Evolutionary conservation across 78 protist species (phyloP).

Genomic region (Bodo saltans): DNA sequence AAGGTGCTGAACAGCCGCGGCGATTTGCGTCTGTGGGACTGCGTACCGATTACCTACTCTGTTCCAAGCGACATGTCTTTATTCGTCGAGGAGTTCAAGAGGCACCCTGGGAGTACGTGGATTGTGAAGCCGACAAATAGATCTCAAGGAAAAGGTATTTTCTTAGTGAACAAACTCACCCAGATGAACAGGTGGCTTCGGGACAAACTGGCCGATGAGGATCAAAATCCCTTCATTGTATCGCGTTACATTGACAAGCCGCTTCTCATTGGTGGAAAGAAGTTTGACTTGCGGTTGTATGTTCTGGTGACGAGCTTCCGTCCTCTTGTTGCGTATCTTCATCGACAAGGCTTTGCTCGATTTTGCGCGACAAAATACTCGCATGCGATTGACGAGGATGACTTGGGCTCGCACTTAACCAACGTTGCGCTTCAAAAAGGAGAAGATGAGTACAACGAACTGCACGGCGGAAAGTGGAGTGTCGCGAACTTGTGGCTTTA

Average conservation of each 20-base stretch:
- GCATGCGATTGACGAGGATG: conserved; percentile 31
- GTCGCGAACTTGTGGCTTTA: conserved; percentile 37
- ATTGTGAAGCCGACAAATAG: conserved; percentile 74
- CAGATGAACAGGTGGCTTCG: conserved; percentile 43
- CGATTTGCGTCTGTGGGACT: not conserved
- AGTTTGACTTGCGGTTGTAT: conserved; percentile 62
- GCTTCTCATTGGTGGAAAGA: conserved; percentile 49
- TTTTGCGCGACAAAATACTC: conserved; percentile 47
- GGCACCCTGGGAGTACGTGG: conserved; percentile 46
- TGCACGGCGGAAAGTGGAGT: conserved; percentile 60
- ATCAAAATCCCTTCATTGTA: conserved; percentile 26
- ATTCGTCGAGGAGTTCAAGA: conserved; percentile 64
- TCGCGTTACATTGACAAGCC: conserved; percentile 52
- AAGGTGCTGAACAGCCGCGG: conserved; percentile 2
- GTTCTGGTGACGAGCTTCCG: conserved; percentile 46
- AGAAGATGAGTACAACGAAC: conserved; percentile 42
- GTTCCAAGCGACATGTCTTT: conserved; percentile 65
- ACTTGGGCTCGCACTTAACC: conserved; percentile 62
- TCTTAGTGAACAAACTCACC: conserved; percentile 41
- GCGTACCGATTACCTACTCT: conserved; percentile 47
- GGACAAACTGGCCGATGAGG: conserved; percentile 9
- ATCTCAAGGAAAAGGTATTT: conserved; percentile 71
- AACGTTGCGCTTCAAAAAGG: conserved; percentile 82
- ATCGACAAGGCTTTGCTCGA: conserved; percentile 53
- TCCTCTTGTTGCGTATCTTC: conserved; percentile 49